A percentile compares a stretch with the other conserved stretches of the same genome.
phyloP scores from a whole-genome alignment of 2,329 filamentous ascomycete species.

The Diaporthe destruens region DNA sequence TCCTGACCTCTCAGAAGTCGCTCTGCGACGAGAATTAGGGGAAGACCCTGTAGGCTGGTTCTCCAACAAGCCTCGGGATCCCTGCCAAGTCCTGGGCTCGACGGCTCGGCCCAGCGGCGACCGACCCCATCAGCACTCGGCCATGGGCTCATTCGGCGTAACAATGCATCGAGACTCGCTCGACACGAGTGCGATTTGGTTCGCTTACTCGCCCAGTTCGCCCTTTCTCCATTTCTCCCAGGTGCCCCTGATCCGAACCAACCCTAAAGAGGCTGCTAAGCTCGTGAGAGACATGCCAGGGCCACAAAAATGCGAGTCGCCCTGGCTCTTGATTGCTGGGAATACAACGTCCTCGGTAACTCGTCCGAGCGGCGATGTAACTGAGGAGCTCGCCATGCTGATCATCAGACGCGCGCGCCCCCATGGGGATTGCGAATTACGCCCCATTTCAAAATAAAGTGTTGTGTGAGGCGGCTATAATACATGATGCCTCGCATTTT shows the following conservation, averaged over 20 bases:
- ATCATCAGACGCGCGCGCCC: not conserved
- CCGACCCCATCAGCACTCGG: conserved; percentile 3
- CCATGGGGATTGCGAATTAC: not conserved
- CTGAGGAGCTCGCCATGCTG: conserved; percentile 1
- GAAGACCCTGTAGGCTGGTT: no score
- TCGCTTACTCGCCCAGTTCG: conserved; percentile 16
- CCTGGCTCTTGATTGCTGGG: conserved; percentile 40
- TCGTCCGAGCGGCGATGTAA: conserved; percentile 34
- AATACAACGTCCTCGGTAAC: conserved; percentile 25
- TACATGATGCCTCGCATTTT: not conserved
- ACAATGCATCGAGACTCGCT: conserved; percentile 24
- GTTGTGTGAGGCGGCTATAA: conserved; percentile 3
- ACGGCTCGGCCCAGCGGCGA: conserved; percentile 30
- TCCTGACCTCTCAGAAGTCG: no score
- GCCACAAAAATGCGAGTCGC: not conserved
- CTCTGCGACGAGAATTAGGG: no score
- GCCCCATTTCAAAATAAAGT: not conserved
- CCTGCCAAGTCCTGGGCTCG: not conserved
- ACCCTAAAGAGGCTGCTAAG: conserved; percentile 12
- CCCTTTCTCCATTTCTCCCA: conserved; percentile 20
- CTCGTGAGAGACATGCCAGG: conserved; percentile 8
- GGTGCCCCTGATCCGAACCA: not conserved
- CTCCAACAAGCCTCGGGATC: not conserved
- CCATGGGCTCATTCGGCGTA: conserved; percentile 20
- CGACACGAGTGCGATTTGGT: conserved; percentile 3